A percentile compares a stretch with the other conserved stretches of the same genome.
These are phyloP conservation scores for Termitomyces sp. DNA, from an alignment of 768 basidiomycete species.

Conservation along the genomic window DNA sequence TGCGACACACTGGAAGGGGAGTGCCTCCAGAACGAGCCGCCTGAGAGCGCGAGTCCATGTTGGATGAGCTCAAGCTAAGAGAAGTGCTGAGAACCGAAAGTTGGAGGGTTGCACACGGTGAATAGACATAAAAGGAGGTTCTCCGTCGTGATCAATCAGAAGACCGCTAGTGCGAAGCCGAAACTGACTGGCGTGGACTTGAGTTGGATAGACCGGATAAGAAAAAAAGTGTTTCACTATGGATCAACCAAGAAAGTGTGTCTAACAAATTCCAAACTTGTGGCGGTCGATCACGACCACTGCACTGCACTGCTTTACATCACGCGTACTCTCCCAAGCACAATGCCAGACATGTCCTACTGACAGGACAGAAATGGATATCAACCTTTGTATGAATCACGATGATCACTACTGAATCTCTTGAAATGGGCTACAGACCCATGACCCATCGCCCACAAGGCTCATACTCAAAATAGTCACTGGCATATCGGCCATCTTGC, in stretches of 20 bases:
- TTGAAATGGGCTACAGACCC: background rate
- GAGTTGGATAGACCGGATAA: background rate
- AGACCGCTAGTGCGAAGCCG: background rate
- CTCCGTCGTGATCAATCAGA: constrained; percentile 5
- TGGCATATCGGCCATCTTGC: background rate
- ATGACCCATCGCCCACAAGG: background rate
- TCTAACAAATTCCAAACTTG: background rate
- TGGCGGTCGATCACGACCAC: background rate
- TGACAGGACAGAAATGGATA: background rate
- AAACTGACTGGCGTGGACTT: background rate
- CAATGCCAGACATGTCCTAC: background rate
- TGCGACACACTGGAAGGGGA: constrained; percentile 17
- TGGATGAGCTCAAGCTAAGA: background rate
- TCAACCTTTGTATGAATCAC: background rate
- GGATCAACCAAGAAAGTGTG: background rate
- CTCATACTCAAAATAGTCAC: background rate
- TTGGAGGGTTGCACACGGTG: background rate
- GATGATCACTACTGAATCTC: background rate
- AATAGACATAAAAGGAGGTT: constrained; percentile 1
- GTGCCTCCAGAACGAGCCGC: constrained; percentile 12
- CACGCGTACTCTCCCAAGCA: background rate
- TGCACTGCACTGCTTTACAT: background rate
- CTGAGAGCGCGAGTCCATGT: constrained; percentile 20
- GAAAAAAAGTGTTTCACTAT: background rate
- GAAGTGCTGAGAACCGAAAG: background rate